Conservation (phyloP, 345 rosid species). For the Eucalyptus globulus region DNA sequence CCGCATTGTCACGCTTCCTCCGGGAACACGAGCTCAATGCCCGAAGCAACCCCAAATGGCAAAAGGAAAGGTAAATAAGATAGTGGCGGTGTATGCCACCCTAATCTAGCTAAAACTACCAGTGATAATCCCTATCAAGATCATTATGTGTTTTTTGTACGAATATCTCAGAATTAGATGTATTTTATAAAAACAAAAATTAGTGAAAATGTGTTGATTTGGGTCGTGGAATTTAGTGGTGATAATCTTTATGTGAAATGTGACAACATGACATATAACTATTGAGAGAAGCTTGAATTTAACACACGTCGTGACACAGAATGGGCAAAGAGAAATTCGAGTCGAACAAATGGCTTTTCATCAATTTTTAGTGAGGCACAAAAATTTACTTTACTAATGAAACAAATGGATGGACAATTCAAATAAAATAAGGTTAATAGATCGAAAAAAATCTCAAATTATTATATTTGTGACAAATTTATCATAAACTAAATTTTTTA, state of each 20-base stretch:
- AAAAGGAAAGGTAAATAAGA: neutral
- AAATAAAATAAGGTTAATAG: no score
- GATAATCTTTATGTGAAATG: neutral
- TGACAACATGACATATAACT: neutral
- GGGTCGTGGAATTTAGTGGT: neutral
- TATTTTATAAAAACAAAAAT: neutral
- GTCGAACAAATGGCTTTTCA: neutral
- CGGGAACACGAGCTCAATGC: neutral
- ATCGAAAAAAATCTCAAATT: no score
- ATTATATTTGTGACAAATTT: no score
- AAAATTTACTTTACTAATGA: no score
- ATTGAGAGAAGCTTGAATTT: no score
- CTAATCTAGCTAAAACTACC: neutral
- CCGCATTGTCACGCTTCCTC: neutral
- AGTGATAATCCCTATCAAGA: neutral
- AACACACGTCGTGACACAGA: accelerated
- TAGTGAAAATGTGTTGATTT: neutral
- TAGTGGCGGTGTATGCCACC: neutral
- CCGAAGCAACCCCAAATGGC: neutral
- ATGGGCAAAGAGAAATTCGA: neutral
- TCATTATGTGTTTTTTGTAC: neutral
- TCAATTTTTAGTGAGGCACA: neutral
- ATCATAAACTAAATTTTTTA: no score
- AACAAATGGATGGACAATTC: neutral
- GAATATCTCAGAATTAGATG: neutral